These are phyloP conservation scores for Solanum sejunctum DNA, from an alignment of 257 asterid genomes.

Conservation along the genomic window DNA sequence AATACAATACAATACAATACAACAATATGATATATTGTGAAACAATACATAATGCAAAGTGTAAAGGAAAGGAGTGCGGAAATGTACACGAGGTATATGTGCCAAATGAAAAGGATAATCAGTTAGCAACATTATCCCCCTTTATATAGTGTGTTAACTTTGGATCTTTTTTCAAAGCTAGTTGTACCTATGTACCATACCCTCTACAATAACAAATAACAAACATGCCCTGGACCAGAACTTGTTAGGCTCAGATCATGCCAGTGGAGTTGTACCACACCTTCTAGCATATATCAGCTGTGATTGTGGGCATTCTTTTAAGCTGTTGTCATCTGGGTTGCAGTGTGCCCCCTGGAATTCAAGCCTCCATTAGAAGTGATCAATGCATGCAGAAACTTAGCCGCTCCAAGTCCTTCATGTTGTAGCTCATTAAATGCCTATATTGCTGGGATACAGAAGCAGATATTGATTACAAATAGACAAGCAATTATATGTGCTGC, in stretches of 20 bases:
- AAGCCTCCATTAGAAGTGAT: slow-evolving; percentile 71
- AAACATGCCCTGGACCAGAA: background rate
- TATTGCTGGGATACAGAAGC: slow-evolving; percentile 62
- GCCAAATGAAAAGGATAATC: background rate
- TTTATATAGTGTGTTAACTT: background rate
- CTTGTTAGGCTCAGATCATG: background rate
- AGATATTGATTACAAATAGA: slow-evolving; percentile 85
- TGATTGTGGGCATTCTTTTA: background rate
- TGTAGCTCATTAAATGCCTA: slow-evolving; percentile 72
- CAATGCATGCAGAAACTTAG: slow-evolving; percentile 58
- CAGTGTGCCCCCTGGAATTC: slow-evolving; percentile 88
- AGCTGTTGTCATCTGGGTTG: slow-evolving; percentile 4
- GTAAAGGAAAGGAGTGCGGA: background rate
- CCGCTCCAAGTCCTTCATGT: slow-evolving; percentile 80
- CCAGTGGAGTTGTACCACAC: background rate
- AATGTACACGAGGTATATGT: background rate
- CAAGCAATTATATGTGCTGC: slow-evolving; percentile 91
- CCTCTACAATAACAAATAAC: background rate
- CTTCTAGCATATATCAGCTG: background rate
- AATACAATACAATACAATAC: too few species aligned
- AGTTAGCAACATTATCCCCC: background rate
- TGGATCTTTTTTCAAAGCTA: background rate
- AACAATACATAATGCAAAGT: too few species aligned
- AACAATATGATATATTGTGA: too few species aligned
- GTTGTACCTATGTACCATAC: background rate